Evolutionary conservation across 2,329 filamentous ascomycete species (phyloP).

Genomic region (Colletotrichum graminicola): DNA sequence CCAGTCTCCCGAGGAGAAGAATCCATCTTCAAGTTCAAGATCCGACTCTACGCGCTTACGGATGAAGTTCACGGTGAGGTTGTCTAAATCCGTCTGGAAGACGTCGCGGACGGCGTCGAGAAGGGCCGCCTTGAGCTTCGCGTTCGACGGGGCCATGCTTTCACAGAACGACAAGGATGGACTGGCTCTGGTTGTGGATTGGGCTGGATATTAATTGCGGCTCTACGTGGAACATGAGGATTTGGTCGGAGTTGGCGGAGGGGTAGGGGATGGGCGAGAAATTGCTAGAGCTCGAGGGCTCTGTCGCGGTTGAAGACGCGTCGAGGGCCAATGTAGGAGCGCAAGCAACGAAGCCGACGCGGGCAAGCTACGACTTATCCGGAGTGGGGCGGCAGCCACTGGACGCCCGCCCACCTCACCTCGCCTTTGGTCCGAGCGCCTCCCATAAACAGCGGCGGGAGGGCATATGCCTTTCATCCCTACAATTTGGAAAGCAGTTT

Average conservation of each 20-base stretch:
- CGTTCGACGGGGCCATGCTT: conserved; percentile 57
- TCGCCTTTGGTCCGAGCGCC: conserved; percentile 15
- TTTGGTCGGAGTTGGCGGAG: not conserved
- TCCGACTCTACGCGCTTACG: conserved; percentile 65
- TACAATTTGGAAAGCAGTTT: too few relatives aligned
- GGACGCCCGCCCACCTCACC: not conserved
- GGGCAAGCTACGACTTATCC: conserved; percentile 4
- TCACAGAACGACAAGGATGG: not conserved
- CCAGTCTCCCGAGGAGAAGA: conserved; percentile 65
- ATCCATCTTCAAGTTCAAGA: conserved; percentile 62
- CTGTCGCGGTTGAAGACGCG: conserved; percentile 28
- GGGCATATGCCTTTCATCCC: not conserved
- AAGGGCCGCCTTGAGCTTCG: conserved; percentile 60
- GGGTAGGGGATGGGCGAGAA: not conserved
- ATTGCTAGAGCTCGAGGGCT: conserved; percentile 14
- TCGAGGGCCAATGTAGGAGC: conserved; percentile 17
- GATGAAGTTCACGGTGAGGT: conserved; percentile 68
- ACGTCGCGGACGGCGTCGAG: conserved; percentile 60
- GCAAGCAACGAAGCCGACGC: conserved; percentile 25
- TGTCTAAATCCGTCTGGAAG: conserved; percentile 58
- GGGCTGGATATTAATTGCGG: not conserved
- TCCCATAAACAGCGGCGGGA: not conserved
- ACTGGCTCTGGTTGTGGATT: not conserved
- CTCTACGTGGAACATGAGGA: not conserved
- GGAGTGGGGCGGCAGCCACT: conserved; percentile 32